Evolutionary conservation across 306 rosid genomes (phyloP), one percentile per base, ranked within the genome.

Genomic region (Gleditsia sinensis): DNA sequence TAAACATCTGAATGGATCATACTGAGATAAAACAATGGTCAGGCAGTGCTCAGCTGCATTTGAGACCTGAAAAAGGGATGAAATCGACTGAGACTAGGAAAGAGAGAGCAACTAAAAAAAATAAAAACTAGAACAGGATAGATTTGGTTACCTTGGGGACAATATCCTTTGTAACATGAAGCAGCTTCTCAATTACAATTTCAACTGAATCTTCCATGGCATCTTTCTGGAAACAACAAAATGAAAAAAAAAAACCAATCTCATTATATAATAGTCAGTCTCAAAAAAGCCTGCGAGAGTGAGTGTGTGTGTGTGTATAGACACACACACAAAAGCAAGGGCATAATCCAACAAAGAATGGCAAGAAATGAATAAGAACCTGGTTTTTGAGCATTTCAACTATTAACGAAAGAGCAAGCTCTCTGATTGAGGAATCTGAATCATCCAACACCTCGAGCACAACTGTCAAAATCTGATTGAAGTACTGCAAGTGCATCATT

Each of bases 381-480:
- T 92, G 98, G 83, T 86, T 79, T 77, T 89, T 91, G 70, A 93
- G 90, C 97, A 93, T 93, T 83, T 92, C 96, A 65, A 68, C 84
- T 60, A 90, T 87, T 82, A 95, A 75, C 6, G 90, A 83, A 74
- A 95, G 96, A 34, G 96, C 76, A 34, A 88, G 90, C 80, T 90
- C 99, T 64, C 90, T 91, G 64, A 84, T 81, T 57, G 96, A 80
- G 82, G 97, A 88, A 83, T 92, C 96, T 37, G 87, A 85, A 86
- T 95, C 97, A 79, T 95, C 99, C 88, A 90, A 78, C 49, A 92
- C 96, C 87, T 95, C 99, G 73, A 95, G 98, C 75, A 90, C 87
- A 71, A 71, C 96, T 1, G 99, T 95, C 87, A 95, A 84, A 71
- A 95, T 95, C 83, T 95, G 99, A 82, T 95, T 95, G 84, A 95